phyloP scores from a whole-genome alignment of 441 rosid species.

The Geranium incanum region DNA sequence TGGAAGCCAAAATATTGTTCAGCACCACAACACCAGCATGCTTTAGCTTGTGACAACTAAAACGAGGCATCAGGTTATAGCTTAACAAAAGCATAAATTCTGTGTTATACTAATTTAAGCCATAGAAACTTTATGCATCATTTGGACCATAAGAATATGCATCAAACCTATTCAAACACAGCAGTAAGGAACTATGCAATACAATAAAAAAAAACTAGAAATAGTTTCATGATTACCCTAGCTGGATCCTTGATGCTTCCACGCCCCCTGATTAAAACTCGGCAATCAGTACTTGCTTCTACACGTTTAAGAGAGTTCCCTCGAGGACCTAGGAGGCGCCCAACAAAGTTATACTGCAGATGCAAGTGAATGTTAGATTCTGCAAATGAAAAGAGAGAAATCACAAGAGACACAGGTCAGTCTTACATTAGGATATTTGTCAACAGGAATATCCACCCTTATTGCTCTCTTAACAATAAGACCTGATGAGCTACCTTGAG shows the following conservation, averaged over 20 bases:
- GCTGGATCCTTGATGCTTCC: slow-evolving; percentile 94
- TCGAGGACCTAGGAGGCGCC: slow-evolving; percentile 97
- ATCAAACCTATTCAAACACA: background rate
- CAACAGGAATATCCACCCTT: slow-evolving; percentile 90
- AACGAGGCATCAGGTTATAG: background rate
- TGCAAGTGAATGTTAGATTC: slow-evolving; percentile 23
- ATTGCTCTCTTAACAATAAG: slow-evolving; percentile 79
- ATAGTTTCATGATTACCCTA: slow-evolving; percentile 42
- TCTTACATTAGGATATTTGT: slow-evolving; percentile 75
- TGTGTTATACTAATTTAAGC: background rate
- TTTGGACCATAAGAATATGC: background rate
- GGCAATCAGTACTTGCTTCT: slow-evolving; percentile 91
- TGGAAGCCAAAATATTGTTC: background rate
- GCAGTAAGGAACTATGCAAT: background rate
- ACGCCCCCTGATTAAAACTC: slow-evolving; percentile 86
- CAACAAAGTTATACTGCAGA: slow-evolving; percentile 90
- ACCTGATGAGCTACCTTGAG: slow-evolving; percentile 78
- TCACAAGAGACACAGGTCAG: slow-evolving; percentile 12
- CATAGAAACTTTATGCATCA: background rate
- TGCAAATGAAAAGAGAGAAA: background rate
- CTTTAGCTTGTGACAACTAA: background rate
- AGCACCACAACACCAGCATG: background rate
- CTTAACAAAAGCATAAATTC: background rate
- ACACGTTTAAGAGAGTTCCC: slow-evolving; percentile 96
- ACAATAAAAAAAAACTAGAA: background rate